phyloP scores from a whole-genome alignment of 2,329 filamentous ascomycete species.

The Knufia fluminis region DNA sequence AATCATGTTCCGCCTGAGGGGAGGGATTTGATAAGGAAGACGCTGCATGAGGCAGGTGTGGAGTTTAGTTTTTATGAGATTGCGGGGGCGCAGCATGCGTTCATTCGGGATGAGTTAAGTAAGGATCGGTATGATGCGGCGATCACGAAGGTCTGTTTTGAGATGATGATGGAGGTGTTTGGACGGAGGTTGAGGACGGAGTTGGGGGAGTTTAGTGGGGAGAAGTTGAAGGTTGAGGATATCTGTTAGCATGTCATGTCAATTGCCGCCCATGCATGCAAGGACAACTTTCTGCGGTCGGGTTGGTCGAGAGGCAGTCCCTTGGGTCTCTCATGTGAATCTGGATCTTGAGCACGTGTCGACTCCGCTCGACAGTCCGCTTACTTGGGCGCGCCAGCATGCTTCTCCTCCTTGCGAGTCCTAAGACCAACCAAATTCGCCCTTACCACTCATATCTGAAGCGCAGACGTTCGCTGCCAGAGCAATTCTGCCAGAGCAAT shows the following conservation, averaged over 20 bases:
- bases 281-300: too few species aligned
- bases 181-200: slow-evolving; percentile 68
- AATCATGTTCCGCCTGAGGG: slow-evolving; percentile 79
- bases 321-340: too few species aligned
- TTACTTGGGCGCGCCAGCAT: too few species aligned
- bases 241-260: slow-evolving; percentile 45
- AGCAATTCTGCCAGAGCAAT: too few species aligned
- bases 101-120: slow-evolving; percentile 83
- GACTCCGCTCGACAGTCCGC: too few species aligned
- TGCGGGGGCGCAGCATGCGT: slow-evolving; percentile 90
- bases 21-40: slow-evolving; percentile 72
- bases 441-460: too few species aligned
- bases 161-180: slow-evolving; percentile 82
- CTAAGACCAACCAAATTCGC: too few species aligned
- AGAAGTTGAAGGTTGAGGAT: slow-evolving; percentile 57
- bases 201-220: slow-evolving; percentile 58
- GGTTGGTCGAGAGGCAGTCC: too few species aligned
- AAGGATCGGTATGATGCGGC: slow-evolving; percentile 92
- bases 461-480: too few species aligned
- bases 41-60: slow-evolving; percentile 65
- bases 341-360: too few species aligned
- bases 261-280: not conserved
- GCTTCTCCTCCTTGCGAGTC: too few species aligned
- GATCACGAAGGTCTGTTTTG: slow-evolving; percentile 78
- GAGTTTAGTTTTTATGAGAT: slow-evolving; percentile 78